Evolutionary conservation across 495 filamentous ascomycete species (phyloP), one percentile per base, ranked within the genome.

Genomic region (Thermothielavioides terrestris): DNA sequence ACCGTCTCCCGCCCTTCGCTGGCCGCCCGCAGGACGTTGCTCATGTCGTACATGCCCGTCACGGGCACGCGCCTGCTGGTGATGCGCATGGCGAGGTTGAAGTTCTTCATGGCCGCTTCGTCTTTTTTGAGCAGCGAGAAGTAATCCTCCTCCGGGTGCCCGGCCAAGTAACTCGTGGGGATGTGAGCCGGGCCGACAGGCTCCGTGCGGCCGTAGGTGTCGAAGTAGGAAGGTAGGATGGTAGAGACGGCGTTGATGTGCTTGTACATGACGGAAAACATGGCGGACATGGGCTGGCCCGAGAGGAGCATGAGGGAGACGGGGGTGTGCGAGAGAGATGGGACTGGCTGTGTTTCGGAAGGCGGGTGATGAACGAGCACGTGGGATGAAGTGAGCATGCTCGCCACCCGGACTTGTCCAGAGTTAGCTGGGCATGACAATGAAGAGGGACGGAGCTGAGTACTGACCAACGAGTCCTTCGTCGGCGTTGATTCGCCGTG

Each of bases 251-350:
- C 31, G 35, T 61, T 50, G 25, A 68, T 42, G 28, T 65, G 59
- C 30, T 60, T 64, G 53, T 50, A 60, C 37, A 95, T 68, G 1
- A 87, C 35, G 83, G 86, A 89, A 51, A 69, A 68, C 46, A 58
- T 62, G 32, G 51, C 50, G 4, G 45, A 53, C 46, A 66, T 56
- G 10, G 58, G 48, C 27, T 61, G 42, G 21, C 36, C 41, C 1
- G 46, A 21, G 32, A 48, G 55, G 6, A 62, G 59, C 4, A 56
- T 46, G 4, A 55, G 42, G 20, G 66, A 69, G 2, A 54, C 54
- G 0, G 62, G 60, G 3, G 66, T 67, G 44, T 69, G 66, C 8
- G 55, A 45, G 18, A 69, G 51, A 28, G 49, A 48, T 28, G 40
- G 38, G 9, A 52, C 38, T 6, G 42, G 10, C 1, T n/a, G 22